A percentile compares a stretch with the other conserved stretches of the same genome.
Evolutionary conservation across 345 rosid genomes (phyloP).

Genomic region (Eucalyptus urophylla): DNA sequence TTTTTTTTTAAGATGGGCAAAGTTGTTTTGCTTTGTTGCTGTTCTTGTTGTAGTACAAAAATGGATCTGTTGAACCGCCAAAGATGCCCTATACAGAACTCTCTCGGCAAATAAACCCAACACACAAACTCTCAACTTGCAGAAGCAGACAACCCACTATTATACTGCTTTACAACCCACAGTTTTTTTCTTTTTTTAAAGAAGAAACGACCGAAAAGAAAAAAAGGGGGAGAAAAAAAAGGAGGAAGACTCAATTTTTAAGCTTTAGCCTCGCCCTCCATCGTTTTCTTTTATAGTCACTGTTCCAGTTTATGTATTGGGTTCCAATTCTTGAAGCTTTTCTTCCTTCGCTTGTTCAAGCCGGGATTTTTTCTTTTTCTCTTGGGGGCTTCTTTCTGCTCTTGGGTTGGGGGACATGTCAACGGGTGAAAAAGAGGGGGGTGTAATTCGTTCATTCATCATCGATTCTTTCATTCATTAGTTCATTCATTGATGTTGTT

Average conservation of each 20-base stretch:
- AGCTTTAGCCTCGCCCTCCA: neutral
- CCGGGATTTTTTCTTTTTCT: neutral
- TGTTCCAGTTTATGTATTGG: neutral
- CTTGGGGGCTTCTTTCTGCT: neutral
- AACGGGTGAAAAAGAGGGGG: neutral
- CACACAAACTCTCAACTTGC: neutral
- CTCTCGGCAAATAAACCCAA: neutral
- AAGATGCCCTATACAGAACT: neutral
- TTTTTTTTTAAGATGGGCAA: neutral
- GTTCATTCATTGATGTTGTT: neutral
- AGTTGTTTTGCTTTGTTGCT: neutral
- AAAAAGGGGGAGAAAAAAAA: neutral
- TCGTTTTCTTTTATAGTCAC: neutral
- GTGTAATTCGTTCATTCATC: neutral
- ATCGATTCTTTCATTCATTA: neutral
- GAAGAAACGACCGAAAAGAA: neutral
- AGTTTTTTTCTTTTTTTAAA: neutral
- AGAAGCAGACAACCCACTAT: neutral
- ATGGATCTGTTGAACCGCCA: neutral
- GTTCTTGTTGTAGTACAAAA: neutral
- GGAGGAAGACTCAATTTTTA: neutral
- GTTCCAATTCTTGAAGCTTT: neutral
- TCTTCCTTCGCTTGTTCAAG: neutral
- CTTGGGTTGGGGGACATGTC: neutral
- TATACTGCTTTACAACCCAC: conserved; percentile 34